phyloP scores from a whole-genome alignment of 495 filamentous ascomycete species.

The Xylaria nigripes region DNA sequence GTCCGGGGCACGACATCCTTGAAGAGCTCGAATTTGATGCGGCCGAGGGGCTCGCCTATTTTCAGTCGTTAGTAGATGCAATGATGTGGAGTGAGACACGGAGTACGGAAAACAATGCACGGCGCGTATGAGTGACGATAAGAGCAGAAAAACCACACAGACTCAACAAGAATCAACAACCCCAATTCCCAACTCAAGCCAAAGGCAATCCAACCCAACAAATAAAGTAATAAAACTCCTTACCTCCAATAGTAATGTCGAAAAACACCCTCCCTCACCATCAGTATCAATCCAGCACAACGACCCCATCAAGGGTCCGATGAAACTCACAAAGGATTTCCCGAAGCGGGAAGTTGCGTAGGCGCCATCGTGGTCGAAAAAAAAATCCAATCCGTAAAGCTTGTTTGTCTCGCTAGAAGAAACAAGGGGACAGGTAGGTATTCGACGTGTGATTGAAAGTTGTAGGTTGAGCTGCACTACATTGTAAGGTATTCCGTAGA shows the following conservation, averaged over 20 bases:
- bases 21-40: slow-evolving; percentile 92
- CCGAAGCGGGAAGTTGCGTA: slow-evolving; percentile 44
- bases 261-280: slow-evolving; percentile 63
- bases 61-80: not conserved
- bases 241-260: slow-evolving; percentile 86
- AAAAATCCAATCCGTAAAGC: no score
- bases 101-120: no score
- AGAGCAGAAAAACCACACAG: no score
- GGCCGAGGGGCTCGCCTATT: slow-evolving; percentile 79
- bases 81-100: not conserved
- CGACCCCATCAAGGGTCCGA: not conserved
- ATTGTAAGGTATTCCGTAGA: no score
- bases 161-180: no score
- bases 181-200: no score
- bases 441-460: no score
- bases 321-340: slow-evolving; percentile 44
- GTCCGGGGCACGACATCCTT: slow-evolving; percentile 75
- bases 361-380: slow-evolving; percentile 34
- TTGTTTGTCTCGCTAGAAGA: no score
- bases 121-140: no score
- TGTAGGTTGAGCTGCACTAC: no score
- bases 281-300: not conserved
- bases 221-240: slow-evolving; percentile 2
- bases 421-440: no score
- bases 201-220: no score